Conservation (phyloP, 345 rosid genomes). For the Camelina hispida region DNA sequence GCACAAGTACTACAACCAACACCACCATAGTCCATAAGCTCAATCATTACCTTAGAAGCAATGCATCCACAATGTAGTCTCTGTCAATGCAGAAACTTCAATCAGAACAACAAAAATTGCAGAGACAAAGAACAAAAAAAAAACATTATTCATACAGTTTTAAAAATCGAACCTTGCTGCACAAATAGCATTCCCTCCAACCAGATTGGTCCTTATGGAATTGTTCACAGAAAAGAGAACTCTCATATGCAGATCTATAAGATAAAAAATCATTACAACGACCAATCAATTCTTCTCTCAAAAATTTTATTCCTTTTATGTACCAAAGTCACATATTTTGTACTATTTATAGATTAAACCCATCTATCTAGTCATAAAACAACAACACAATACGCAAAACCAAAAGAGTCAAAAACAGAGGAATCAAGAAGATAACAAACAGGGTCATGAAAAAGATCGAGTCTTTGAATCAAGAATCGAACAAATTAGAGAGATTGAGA, state of each 20-base stretch:
- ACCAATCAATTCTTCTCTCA: slow-evolving; percentile 8
- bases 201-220: slow-evolving; percentile 83
- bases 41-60: slow-evolving; percentile 61
- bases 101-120: slow-evolving; percentile 32
- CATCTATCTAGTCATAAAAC: background rate
- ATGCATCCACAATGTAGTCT: slow-evolving; percentile 92
- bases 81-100: slow-evolving; percentile 47
- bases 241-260: slow-evolving; percentile 76
- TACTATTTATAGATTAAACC: slow-evolving; percentile 28
- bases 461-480: slow-evolving; percentile 26
- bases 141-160: background rate
- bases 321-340: background rate
- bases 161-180: slow-evolving; percentile 57
- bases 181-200: slow-evolving; percentile 83
- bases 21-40: slow-evolving; percentile 83
- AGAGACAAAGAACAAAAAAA: background rate
- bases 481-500: background rate
- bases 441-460: slow-evolving; percentile 29
- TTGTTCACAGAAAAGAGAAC: slow-evolving; percentile 62
- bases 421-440: slow-evolving; percentile 1
- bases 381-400: slow-evolving; percentile 7
- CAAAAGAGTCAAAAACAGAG: background rate
- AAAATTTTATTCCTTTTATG: background rate
- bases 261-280: slow-evolving; percentile 27
- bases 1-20: slow-evolving; percentile 71